These are phyloP conservation scores for Limonomyces culmigenus DNA, from an alignment of 1,284 basidiomycete species.

Conservation along the genomic window DNA sequence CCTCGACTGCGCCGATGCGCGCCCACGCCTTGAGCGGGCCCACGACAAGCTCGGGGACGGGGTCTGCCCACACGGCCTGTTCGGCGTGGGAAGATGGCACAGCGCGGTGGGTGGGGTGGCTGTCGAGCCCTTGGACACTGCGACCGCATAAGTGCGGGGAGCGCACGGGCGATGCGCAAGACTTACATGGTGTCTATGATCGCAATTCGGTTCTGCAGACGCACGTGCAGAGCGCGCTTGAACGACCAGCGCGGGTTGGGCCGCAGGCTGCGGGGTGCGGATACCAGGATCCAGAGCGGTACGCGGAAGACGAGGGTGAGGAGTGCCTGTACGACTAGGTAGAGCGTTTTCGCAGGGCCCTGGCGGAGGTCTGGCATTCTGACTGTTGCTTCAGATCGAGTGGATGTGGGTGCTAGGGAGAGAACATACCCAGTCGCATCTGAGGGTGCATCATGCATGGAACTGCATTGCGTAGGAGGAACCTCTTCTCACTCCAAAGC, in stretches of 20 bases:
- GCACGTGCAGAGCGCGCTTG: neutral
- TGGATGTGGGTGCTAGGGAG: no score
- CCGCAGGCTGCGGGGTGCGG: neutral
- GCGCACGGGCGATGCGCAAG: neutral
- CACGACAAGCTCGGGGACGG: conserved; percentile 8
- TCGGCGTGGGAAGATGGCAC: neutral
- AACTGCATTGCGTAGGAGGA: no score
- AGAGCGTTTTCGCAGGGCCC: neutral
- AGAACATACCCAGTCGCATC: no score
- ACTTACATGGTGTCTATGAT: neutral
- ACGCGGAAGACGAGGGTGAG: neutral
- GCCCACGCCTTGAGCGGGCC: conserved; percentile 11
- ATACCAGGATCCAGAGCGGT: neutral
- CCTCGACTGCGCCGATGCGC: conserved; percentile 11
- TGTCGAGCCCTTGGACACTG: neutral
- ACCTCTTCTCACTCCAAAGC: no score
- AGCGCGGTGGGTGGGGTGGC: neutral
- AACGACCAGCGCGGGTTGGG: neutral
- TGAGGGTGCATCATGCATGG: no score
- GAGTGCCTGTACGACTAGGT: neutral
- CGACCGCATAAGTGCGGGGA: neutral
- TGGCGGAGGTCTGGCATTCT: neutral
- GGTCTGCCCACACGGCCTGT: conserved; percentile 5
- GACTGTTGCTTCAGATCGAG: no score
- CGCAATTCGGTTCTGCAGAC: neutral